These are phyloP conservation scores for Saraca asoca DNA, from an alignment of 331 rosid genomes.

Conservation along the genomic window DNA sequence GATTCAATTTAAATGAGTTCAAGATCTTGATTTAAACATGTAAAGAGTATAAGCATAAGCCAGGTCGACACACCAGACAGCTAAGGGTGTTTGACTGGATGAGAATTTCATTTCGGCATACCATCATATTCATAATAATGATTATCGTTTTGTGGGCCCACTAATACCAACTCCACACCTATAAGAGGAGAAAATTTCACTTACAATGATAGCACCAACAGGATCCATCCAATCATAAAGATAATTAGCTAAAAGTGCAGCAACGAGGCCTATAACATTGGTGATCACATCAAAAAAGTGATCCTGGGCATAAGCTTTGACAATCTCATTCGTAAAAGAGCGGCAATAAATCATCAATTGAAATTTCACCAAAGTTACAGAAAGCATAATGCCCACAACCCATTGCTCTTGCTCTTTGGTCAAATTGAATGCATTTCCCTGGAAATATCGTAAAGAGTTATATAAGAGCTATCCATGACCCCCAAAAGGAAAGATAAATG, in stretches of 20 bases:
- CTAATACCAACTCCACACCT: conserved; percentile 3
- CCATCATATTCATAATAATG: too few relatives aligned
- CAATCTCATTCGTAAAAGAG: conserved; percentile 76
- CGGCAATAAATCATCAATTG: conserved; percentile 80
- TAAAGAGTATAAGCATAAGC: too few relatives aligned
- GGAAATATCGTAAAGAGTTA: conserved; percentile 15
- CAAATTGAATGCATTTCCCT: conserved; percentile 67
- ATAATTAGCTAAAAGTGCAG: conserved; percentile 88
- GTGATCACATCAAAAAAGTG: conserved; percentile 97
- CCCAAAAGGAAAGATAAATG: too few relatives aligned
- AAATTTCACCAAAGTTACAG: conserved; percentile 83
- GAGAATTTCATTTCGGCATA: too few relatives aligned
- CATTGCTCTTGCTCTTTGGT: conserved; percentile 79
- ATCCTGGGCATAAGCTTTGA: conserved; percentile 96
- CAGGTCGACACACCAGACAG: too few relatives aligned
- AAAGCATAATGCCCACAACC: conserved; percentile 94
- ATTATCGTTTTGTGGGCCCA: too few relatives aligned
- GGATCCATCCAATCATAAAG: conserved; percentile 92
- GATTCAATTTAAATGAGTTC: not conserved
- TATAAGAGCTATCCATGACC: conserved; percentile 22
- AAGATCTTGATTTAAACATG: not conserved
- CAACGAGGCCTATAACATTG: conserved; percentile 82
- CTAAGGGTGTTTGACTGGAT: too few relatives aligned
- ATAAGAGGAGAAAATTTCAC: conserved; percentile 35
- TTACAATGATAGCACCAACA: conserved; percentile 92